Evolutionary conservation across 2,329 filamentous ascomycete genomes (phyloP).

Genomic region (Arthroderma sp.): DNA sequence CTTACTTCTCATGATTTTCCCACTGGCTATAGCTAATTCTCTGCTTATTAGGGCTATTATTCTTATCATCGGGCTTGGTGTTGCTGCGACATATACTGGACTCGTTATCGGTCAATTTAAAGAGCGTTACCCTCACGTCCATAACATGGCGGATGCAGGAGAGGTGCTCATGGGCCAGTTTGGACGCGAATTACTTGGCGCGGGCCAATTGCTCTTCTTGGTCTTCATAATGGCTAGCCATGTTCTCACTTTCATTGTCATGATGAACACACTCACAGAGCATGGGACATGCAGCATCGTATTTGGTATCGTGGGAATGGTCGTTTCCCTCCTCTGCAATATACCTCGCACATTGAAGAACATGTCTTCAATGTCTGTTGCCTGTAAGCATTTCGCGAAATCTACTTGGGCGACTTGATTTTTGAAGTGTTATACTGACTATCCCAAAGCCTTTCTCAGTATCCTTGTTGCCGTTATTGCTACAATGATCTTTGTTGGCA

Average conservation of each 20-base stretch:
- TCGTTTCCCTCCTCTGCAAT: constrained; percentile 46
- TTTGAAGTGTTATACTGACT: constrained; percentile 2
- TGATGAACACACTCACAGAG: constrained; percentile 51
- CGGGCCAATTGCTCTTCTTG: constrained; percentile 50
- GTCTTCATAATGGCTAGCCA: constrained; percentile 61
- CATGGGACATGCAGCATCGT: constrained; percentile 51
- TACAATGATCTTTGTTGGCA: constrained; percentile 53
- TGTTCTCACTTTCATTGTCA: constrained; percentile 55
- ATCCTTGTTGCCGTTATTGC: constrained; percentile 51
- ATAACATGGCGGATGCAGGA: constrained; percentile 56
- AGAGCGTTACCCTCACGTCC: constrained; percentile 43
- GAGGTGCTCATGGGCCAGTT: constrained; percentile 46
- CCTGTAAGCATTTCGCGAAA: constrained; percentile 29
- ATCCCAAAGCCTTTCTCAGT: constrained; percentile 42
- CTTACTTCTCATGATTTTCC: not conserved
- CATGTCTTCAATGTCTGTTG: constrained; percentile 49
- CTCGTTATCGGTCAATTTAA: constrained; percentile 50
- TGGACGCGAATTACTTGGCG: constrained; percentile 50
- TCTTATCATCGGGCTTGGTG: constrained; percentile 39
- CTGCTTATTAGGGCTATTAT: constrained; percentile 32
- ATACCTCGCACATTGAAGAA: constrained; percentile 50
- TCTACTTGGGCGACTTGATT: too few species aligned
- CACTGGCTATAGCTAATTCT: constrained; percentile 1
- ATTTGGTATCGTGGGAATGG: constrained; percentile 47
- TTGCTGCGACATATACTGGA: constrained; percentile 47